Evolutionary conservation across 164 flowering plant genomes (phyloP).

Genomic region (Nelumbo lutea): DNA sequence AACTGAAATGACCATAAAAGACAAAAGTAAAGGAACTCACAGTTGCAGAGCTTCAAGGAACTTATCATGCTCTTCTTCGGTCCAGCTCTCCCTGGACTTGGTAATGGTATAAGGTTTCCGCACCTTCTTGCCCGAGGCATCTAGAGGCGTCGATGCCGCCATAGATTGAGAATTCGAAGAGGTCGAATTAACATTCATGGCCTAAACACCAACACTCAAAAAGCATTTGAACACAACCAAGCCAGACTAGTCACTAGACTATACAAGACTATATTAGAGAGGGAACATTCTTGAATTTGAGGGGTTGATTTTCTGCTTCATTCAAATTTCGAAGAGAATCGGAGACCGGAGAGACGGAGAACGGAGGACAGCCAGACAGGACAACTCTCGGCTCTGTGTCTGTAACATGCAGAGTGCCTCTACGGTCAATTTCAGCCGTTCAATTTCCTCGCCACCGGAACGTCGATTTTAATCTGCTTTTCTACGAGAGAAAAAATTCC

Average conservation of each 20-base stretch:
- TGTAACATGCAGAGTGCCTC: too few species aligned
- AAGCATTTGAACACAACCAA: slow-evolving; percentile 2
- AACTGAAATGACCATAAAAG: background rate
- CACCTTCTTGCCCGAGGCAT: slow-evolving; percentile 55
- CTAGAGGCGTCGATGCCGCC: slow-evolving; percentile 25
- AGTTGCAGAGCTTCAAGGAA: slow-evolving; percentile 92
- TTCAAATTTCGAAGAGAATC: too few species aligned
- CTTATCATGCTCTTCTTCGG: slow-evolving; percentile 90
- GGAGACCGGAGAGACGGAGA: too few species aligned
- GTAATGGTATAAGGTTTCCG: slow-evolving; percentile 78
- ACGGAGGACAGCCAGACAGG: too few species aligned
- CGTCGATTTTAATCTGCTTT: too few species aligned
- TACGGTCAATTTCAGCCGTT: too few species aligned
- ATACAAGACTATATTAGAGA: too few species aligned
- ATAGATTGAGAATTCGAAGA: slow-evolving; percentile 21
- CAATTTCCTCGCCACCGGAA: too few species aligned
- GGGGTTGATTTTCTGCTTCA: too few species aligned
- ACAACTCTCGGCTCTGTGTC: too few species aligned
- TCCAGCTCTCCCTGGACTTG: slow-evolving; percentile 68
- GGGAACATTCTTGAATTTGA: too few species aligned
- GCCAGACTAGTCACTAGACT: background rate
- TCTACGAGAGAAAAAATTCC: too few species aligned
- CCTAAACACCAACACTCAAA: background rate
- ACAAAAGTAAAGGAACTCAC: slow-evolving; percentile 26
- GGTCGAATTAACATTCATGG: slow-evolving; percentile 17